Evolutionary conservation across 176 grass and related monocot genomes (phyloP), one percentile per base, ranked within the genome.

Genomic region (Puya raimondii): DNA sequence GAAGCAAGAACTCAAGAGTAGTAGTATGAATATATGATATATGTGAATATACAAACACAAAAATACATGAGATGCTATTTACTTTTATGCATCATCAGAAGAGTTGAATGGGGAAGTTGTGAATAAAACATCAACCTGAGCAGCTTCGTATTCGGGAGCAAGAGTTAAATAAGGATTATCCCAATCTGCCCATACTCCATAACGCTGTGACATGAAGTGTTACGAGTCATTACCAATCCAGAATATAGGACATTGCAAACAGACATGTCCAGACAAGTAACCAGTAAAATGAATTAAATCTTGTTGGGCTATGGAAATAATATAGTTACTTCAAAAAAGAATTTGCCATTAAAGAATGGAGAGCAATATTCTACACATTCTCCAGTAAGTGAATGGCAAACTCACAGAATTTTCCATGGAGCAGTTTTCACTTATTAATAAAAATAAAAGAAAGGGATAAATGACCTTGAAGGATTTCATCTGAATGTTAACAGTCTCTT

Each of bases 161-260:
- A 97, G 86, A 67, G 93, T 97, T 65, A 97, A 56, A 69, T 97
- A 97, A 71, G 93, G 93, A 49, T 82, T 85, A 20, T 81, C 82
- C 93, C 93, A 97, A 90, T 97, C 89, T 52, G 93, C 93, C 93
- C 89, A 97, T 77, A 97, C 79, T 76, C 93, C 93, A 65, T 79
- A 81, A 1, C 89, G 70, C 93, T 97, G 93, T 76, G 66, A 51
- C 59, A 69, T 81, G 23, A 17, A 66, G 50, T 70, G 57, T 66
- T 77, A 49, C 18, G 10, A 26, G 49, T 64, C 17, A 49, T 22
- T 73, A 68, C 27, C 23, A 83, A 77, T 17, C 49, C 71, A 13
- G 27, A 42, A 42, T 42, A 42, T 42, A 42, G 33, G 33, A 42
- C 33, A 29, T 42, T 42, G 9, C 20, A 59, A 59, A 59, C 54